phyloP scores from a whole-genome alignment of 2,329 filamentous ascomycete species.

The Cladosporium austrohemisphaericum region DNA sequence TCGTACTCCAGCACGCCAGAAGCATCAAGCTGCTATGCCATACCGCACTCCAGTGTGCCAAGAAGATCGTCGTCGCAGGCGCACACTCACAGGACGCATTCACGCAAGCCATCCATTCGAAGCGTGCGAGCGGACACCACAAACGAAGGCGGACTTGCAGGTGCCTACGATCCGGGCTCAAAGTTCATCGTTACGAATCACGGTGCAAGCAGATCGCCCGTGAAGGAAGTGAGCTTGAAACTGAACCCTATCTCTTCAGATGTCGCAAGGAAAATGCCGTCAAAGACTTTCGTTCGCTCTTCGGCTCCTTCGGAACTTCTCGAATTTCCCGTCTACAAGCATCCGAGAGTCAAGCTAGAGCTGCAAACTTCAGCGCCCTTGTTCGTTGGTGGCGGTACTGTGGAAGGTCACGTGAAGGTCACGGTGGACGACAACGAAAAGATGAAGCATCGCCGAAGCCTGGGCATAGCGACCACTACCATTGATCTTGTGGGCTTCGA shows the following conservation, averaged over 20 bases:
- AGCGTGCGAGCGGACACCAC: conserved; percentile 3
- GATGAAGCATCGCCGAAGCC: conserved; percentile 39
- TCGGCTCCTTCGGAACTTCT: conserved; percentile 47
- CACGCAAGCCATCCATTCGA: conserved; percentile 22
- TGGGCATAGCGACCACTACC: conserved; percentile 49
- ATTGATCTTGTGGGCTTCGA: conserved; percentile 52
- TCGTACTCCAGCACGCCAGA: conserved; percentile 36
- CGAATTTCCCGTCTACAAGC: conserved; percentile 46
- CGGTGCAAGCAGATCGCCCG: conserved; percentile 47
- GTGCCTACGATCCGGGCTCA: not conserved
- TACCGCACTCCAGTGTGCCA: conserved; percentile 44
- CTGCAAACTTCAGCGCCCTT: conserved; percentile 49
- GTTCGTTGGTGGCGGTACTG: conserved; percentile 53
- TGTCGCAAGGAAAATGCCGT: conserved; percentile 41
- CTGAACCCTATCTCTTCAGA: conserved; percentile 44
- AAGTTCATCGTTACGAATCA: conserved; percentile 39
- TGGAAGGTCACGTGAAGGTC: conserved; percentile 50
- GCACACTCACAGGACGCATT: conserved; percentile 16
- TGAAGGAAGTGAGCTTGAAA: conserved; percentile 41
- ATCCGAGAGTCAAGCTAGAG: conserved; percentile 48
- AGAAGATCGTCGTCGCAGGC: conserved; percentile 44
- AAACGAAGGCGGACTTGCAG: not conserved
- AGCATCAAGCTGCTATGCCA: conserved; percentile 43
- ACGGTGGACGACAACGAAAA: conserved; percentile 47
- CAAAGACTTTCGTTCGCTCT: conserved; percentile 48